phyloP scores from a whole-genome alignment of 164 flowering plant genomes.

The Aristolochia contorta region DNA sequence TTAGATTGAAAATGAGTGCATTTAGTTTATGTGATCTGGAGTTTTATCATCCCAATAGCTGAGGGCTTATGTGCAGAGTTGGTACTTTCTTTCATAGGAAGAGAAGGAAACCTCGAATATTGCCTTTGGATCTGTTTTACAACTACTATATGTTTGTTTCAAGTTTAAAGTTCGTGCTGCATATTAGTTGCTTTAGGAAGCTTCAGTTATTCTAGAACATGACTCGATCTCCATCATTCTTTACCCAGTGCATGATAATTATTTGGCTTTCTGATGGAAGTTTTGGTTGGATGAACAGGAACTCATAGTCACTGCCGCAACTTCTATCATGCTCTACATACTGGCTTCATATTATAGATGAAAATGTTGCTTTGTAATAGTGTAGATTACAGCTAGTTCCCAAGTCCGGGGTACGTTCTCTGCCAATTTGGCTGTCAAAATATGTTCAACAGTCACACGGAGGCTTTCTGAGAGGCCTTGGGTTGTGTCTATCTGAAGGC shows the following conservation, averaged over 20 bases:
- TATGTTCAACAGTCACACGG: constrained; percentile 8
- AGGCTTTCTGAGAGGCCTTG: no score
- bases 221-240: not conserved
- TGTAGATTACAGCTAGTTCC: not conserved
- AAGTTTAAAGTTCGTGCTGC: not conserved
- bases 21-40: no score
- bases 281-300: constrained; percentile 41
- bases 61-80: no score
- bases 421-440: constrained; percentile 14
- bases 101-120: no score
- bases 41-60: no score
- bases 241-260: not conserved
- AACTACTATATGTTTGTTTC: not conserved
- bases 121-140: not conserved
- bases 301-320: constrained; percentile 43
- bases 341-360: constrained; percentile 68
- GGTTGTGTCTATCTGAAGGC: no score
- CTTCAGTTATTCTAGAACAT: not conserved
- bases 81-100: no score
- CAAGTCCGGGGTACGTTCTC: not conserved
- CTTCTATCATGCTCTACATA: constrained; percentile 44
- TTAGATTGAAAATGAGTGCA: no score
- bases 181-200: not conserved
- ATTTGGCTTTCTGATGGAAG: not conserved
- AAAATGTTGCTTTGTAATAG: constrained; percentile 1